A percentile compares a stretch with the other conserved stretches of the same genome.
These are phyloP conservation scores for Mycena rebaudengoi DNA, from an alignment of 768 basidiomycete genomes.

Conservation along the genomic window DNA sequence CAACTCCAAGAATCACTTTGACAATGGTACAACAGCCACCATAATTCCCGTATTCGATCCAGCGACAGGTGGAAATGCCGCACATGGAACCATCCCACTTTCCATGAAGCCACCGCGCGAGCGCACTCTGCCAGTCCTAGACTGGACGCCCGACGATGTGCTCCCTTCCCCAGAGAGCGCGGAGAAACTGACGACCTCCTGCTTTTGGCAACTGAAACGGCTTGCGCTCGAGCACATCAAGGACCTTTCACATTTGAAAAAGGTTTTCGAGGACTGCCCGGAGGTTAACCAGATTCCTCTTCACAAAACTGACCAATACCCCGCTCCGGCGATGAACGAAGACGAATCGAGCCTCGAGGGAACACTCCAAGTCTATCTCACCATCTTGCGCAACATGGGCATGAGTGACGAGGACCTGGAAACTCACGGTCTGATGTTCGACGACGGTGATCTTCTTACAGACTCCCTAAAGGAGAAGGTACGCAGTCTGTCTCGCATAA, in stretches of 20 bases:
- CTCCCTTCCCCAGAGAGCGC: not conserved
- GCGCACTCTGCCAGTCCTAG: slow-evolving; percentile 3
- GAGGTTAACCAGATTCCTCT: slow-evolving; percentile 16
- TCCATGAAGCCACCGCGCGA: not conserved
- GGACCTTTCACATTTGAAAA: not conserved
- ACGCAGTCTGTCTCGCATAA: no score
- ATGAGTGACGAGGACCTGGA: no score
- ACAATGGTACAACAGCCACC: slow-evolving; percentile 36
- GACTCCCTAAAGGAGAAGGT: no score
- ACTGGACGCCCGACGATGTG: not conserved
- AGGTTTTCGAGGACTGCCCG: not conserved
- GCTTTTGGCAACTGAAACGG: not conserved
- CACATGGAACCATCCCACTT: slow-evolving; percentile 9
- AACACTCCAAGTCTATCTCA: slow-evolving; percentile 19
- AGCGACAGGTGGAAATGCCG: slow-evolving; percentile 8
- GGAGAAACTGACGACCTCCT: not conserved
- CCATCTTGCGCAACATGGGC: no score
- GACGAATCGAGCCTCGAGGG: slow-evolving; percentile 27
- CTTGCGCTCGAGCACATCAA: not conserved
- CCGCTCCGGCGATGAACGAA: slow-evolving; percentile 22
- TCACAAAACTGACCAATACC: slow-evolving; percentile 24
- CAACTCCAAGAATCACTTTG: not conserved
- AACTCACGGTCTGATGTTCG: no score
- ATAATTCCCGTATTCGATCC: slow-evolving; percentile 28
- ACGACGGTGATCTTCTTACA: no score